Conservation (phyloP, 371 early-diverging fungal genomes). For the Saksenaea oblongispora region DNA sequence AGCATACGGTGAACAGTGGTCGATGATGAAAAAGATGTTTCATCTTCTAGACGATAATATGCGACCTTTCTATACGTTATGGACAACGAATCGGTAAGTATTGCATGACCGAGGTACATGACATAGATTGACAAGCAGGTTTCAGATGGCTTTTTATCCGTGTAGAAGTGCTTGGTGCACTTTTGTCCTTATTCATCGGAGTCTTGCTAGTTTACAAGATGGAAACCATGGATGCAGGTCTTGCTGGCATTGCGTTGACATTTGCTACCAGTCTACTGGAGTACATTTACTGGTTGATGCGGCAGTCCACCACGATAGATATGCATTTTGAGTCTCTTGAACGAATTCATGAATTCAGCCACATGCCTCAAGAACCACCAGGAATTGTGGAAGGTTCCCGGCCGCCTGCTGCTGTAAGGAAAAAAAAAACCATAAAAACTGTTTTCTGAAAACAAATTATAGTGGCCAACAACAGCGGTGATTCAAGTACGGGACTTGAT, state of each 20-base stretch:
- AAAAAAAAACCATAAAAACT: not conserved
- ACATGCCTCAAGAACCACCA: slow-evolving; percentile 74
- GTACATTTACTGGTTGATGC: slow-evolving; percentile 76
- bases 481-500: slow-evolving; percentile 64
- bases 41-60: slow-evolving; percentile 64
- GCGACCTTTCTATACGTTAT: slow-evolving; percentile 77
- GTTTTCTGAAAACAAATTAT: not conserved
- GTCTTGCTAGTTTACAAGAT: slow-evolving; percentile 52
- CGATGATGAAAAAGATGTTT: slow-evolving; percentile 50
- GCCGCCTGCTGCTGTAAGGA: slow-evolving; percentile 59
- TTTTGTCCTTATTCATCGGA: slow-evolving; percentile 71
- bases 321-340: slow-evolving; percentile 87
- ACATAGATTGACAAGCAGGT: slow-evolving; percentile 21
- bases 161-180: slow-evolving; percentile 71
- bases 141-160: slow-evolving; percentile 57
- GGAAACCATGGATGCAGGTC: slow-evolving; percentile 64
- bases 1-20: slow-evolving; percentile 49
- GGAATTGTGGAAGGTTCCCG: slow-evolving; percentile 52
- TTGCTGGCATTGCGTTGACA: slow-evolving; percentile 81
- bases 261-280: slow-evolving; percentile 65
- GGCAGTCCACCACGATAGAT: slow-evolving; percentile 79
- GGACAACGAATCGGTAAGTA: slow-evolving; percentile 84
- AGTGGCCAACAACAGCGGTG: slow-evolving; percentile 79
- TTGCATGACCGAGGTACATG: no score
- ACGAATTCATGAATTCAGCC: slow-evolving; percentile 74